Evolutionary conservation across 1,284 basidiomycete genomes (phyloP).

Genomic region (Inonotus obliquus): DNA sequence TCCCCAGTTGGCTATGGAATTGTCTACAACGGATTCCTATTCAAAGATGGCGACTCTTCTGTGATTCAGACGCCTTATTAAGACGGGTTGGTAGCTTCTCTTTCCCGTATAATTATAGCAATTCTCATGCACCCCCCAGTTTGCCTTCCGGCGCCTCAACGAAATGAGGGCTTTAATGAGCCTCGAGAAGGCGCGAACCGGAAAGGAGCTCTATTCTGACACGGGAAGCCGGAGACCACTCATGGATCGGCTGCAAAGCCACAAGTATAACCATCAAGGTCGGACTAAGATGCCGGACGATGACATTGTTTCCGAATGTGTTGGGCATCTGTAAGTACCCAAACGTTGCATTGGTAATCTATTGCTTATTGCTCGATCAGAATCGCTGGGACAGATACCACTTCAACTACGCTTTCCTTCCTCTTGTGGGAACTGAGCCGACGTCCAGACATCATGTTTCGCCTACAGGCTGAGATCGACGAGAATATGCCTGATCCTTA

Average conservation of each 20-base stretch:
- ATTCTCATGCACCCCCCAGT: background rate
- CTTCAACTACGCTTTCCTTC: constrained; percentile 22
- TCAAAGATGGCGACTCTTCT: constrained; percentile 17
- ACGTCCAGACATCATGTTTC: constrained; percentile 21
- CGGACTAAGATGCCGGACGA: constrained; percentile 15
- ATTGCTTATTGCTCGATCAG: constrained; percentile 11
- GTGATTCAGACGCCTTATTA: constrained; percentile 14
- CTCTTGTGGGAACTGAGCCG: constrained; percentile 23
- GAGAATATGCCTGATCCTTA: constrained; percentile 21
- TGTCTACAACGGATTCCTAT: constrained; percentile 11
- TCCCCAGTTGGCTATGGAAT: constrained; percentile 18
- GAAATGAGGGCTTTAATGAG: background rate
- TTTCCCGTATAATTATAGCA: background rate
- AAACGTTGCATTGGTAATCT: background rate
- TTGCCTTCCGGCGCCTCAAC: constrained; percentile 1
- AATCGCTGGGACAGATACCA: constrained; percentile 25
- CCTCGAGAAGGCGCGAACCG: background rate
- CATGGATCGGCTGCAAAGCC: constrained; percentile 3
- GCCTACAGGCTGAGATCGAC: constrained; percentile 24
- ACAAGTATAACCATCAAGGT: constrained; percentile 2
- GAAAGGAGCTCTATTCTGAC: background rate
- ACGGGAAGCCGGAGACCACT: background rate
- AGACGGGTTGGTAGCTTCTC: constrained; percentile 4
- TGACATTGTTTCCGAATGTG: constrained; percentile 21
- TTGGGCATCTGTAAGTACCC: constrained; percentile 19